phyloP scores from a whole-genome alignment of 2,329 filamentous ascomycete species.

The Neonectria faginata region DNA sequence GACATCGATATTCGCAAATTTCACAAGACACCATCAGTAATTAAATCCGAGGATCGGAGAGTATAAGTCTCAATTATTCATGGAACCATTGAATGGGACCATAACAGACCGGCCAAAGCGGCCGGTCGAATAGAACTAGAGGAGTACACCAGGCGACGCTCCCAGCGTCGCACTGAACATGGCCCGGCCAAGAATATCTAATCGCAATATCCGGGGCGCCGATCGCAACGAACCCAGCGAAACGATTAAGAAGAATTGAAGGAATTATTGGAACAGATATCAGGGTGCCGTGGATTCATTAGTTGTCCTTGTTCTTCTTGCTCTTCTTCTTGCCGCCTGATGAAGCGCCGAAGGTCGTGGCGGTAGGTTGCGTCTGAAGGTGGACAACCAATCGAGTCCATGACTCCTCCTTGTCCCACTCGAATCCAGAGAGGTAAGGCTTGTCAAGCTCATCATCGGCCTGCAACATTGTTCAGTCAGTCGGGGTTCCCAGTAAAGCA shows the following conservation, averaged over 20 bases:
- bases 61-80: conserved; percentile 40
- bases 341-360: conserved; percentile 56
- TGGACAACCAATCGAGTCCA: conserved; percentile 91
- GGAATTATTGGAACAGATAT: conserved; percentile 57
- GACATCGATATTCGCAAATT: not conserved
- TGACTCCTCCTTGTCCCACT: conserved; percentile 94
- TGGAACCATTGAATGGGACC: conserved; percentile 32
- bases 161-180: conserved; percentile 43
- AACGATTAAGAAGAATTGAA: conserved; percentile 53
- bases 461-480: conserved; percentile 57
- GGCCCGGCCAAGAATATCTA: conserved; percentile 54
- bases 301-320: conserved; percentile 73
- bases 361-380: conserved; percentile 77
- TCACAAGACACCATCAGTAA: not conserved
- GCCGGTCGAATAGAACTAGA: conserved; percentile 40
- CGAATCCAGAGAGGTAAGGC: conserved; percentile 91
- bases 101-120: conserved; percentile 32
- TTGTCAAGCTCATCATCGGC: conserved; percentile 90
- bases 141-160: conserved; percentile 47
- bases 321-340: conserved; percentile 74
- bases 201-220: conserved; percentile 58
- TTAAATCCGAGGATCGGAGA: conserved; percentile 2
- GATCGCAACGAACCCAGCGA: conserved; percentile 56
- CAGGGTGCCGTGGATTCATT: conserved; percentile 48
- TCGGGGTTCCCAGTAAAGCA: not conserved